Base-by-base conservation (phyloP, 208 protist species). In the Angomonas deanei region DNA sequence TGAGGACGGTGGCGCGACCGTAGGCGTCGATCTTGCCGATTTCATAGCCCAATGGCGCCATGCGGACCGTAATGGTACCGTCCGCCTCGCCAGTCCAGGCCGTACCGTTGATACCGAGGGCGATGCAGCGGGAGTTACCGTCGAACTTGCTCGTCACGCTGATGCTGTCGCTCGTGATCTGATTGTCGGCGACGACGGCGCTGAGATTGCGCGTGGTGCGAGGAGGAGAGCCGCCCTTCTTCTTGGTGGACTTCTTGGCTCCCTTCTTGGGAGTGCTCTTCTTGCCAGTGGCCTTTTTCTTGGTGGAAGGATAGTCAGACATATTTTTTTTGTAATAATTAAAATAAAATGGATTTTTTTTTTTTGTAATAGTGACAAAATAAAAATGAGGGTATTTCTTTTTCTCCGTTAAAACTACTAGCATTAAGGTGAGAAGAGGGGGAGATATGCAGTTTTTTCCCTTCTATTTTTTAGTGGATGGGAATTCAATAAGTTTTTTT, bases 1-100 rank as follows among this genome's bases (percentile, higher is more conserved):
- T 33, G n/a, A 74, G 55, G 26, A 72, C 69, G 10, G 55, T 50
- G 39, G 72, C 15, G 53, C 54, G 48, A 31, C 63, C 61, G 32
- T 68, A 55, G 23, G 36, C 36, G 17, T 66, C 54, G 26, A 82
- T 70, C 56, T 67, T 66, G 42, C 61, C 57, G n/a, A 78, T 50
- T 64, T 76, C 66, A 34, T 74, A 46, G 26, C 79, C 79, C 32
- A 61, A 61, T 23, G 82, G 74, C 17, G 70, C 67, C 26, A 74
- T 61, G 38, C 76, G 78, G 15, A 88, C 53, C 4, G 66, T 56
- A 38, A 92, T 76, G 46, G 64, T 68, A 57, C 81, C 81, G 61
- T 86, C 81, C 6, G 61, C 68, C 59, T 86, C 81, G 11, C 76
- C 85, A 11, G 76, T 86, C 85, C 85, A 92, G 26, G 68, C 80